Evolutionary conservation across 768 basidiomycete genomes (phyloP).

Genomic region (Rhizopogon salebrosus): DNA sequence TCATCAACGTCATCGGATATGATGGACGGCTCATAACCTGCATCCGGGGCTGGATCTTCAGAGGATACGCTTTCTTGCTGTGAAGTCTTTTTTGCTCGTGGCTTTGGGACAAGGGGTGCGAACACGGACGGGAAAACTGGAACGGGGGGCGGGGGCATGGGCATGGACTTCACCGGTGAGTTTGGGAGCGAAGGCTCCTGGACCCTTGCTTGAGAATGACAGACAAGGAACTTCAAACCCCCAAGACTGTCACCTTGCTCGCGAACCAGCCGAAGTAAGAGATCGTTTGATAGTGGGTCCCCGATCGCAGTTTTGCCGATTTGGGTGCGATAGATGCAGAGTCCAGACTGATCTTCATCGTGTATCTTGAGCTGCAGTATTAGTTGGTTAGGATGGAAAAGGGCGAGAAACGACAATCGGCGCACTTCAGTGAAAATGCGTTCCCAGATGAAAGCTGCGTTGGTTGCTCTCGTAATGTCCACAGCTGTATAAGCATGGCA

Average conservation of each 20-base stretch:
- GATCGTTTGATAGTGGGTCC: slow-evolving; percentile 65
- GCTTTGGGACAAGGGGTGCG: slow-evolving; percentile 46
- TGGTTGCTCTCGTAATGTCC: slow-evolving; percentile 61
- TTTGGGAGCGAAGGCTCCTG: slow-evolving; percentile 44
- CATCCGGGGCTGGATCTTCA: slow-evolving; percentile 42
- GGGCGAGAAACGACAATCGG: slow-evolving; percentile 5
- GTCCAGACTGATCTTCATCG: slow-evolving; percentile 71
- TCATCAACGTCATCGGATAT: slow-evolving; percentile 56
- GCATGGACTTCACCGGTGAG: slow-evolving; percentile 40
- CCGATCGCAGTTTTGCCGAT: slow-evolving; percentile 76
- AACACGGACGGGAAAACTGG: slow-evolving; percentile 41
- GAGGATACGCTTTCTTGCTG: slow-evolving; percentile 72
- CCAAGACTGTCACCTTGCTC: slow-evolving; percentile 73
- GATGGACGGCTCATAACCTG: slow-evolving; percentile 63
- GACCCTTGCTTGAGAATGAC: slow-evolving; percentile 55
- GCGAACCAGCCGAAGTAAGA: slow-evolving; percentile 66
- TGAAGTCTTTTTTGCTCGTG: slow-evolving; percentile 43
- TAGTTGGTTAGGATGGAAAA: slow-evolving; percentile 3
- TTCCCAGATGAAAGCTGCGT: slow-evolving; percentile 69
- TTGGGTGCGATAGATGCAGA: slow-evolving; percentile 84
- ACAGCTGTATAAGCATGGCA: slow-evolving; percentile 73
- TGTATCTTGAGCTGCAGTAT: slow-evolving; percentile 61
- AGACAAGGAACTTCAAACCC: slow-evolving; percentile 80
- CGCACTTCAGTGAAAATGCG: slow-evolving; percentile 75
- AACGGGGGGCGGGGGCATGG: slow-evolving; percentile 35